Evolutionary conservation across 441 rosid species (phyloP), one percentile per base, ranked within the genome.

Genomic region (Isatis lusitanica): DNA sequence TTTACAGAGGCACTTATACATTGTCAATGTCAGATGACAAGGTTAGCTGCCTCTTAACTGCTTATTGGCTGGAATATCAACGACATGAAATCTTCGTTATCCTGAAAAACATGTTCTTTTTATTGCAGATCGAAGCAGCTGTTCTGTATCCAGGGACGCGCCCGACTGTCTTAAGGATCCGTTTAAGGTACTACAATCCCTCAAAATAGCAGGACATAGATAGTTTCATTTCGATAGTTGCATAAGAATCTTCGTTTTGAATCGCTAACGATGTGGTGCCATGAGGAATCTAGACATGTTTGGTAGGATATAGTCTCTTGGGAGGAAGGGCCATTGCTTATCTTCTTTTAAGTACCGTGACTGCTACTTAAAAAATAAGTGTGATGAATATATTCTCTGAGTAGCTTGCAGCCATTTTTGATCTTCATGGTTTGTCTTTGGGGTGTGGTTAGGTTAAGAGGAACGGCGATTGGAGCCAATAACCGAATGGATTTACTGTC

Each of bases 401-500:
- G 11, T 17, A 18, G 63, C n/a, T 51, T 38, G 43, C 6, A 16
- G 67, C 21, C 50, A 63, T 51, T 57, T 52, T 10, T 44, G 51
- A 47, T 73, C 7, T 28, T 47, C 6, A 33, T 39, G 46, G 33
- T 42, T 11, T 33, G 63, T 82, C 24, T 78, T 30, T 74, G 47
- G 50, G 68, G 53, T 53, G 52, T 60, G 15, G 15, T 66, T 63
- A 92, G 99, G 84, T 67, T 92, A 74, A 83, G 98, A 71, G 92
- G 99, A 78, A 90, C 98, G 12, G 47, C 74, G 7, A 13, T 74
- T 10, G 98, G 99, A 69, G 96, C 97, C 1, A 89, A 92, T 80
- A 94, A 92, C 73, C 80, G 93, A 62, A 85, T 94, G 98, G 98
- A 94, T 82, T 69, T 90, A 42, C 84, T 92, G 68, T 83, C 99